Percentiles rank a stretch among this genome's conserved stretches.
Evolutionary conservation across 495 filamentous ascomycete species (phyloP).

Genomic region (Geoglossum glabrum): DNA sequence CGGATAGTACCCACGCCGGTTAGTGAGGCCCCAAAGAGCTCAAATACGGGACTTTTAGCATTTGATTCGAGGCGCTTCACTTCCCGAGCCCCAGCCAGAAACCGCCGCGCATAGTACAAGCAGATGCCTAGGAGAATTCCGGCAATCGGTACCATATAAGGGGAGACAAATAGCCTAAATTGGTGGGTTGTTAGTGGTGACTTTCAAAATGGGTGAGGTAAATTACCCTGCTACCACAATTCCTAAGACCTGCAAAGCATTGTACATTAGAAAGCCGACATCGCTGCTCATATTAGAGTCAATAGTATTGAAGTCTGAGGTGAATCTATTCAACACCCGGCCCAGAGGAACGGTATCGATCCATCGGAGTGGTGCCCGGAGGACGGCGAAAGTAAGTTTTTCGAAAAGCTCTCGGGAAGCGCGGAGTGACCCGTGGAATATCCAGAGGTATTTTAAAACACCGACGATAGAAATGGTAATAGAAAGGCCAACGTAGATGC

Average conservation of each 20-base stretch:
- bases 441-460: conserved; percentile 33
- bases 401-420: conserved; percentile 48
- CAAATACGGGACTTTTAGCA: conserved; percentile 56
- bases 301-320: conserved; percentile 51
- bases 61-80: conserved; percentile 56
- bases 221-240: conserved; percentile 32
- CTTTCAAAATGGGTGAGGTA: neutral
- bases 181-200: neutral
- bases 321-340: conserved; percentile 61
- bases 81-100: conserved; percentile 51
- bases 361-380: conserved; percentile 55
- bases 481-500: conserved; percentile 44
- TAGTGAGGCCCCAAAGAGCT: conserved; percentile 50
- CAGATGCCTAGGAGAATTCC: conserved; percentile 32
- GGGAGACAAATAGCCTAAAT: conserved; percentile 33
- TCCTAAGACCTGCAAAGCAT: conserved; percentile 31
- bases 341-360: conserved; percentile 66
- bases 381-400: conserved; percentile 38
- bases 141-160: conserved; percentile 37
- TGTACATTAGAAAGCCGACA: conserved; percentile 32
- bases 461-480: conserved; percentile 32
- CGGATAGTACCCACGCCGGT: conserved; percentile 58
- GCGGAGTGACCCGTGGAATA: conserved; percentile 36
- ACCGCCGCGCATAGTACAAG: conserved; percentile 34
- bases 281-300: conserved; percentile 44